Conservation (phyloP, 2,329 filamentous ascomycete genomes). For the Fusarium sp. region DNA sequence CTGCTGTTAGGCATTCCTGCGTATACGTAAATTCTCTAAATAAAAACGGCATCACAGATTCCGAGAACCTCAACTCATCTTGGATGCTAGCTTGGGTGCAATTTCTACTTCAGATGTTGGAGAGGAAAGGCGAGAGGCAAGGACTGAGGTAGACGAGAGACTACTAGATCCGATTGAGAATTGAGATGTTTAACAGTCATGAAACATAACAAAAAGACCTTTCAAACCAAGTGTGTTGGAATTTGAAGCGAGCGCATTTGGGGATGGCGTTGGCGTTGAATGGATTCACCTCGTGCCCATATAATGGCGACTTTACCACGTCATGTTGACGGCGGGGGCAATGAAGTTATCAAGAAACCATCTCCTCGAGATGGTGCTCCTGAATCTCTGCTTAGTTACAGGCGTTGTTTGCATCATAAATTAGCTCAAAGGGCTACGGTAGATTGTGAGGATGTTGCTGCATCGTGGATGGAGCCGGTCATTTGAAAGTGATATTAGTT, state of each 20-base stretch:
- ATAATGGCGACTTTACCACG: background rate
- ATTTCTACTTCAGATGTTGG: too few species aligned
- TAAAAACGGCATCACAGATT: too few species aligned
- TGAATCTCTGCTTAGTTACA: too few species aligned
- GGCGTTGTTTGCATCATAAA: too few species aligned
- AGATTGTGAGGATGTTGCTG: background rate
- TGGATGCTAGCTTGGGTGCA: too few species aligned
- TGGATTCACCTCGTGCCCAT: background rate
- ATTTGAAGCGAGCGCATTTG: background rate
- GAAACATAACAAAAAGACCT: background rate
- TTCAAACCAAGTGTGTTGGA: background rate
- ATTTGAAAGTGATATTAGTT: background rate
- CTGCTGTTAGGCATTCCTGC: too few species aligned
- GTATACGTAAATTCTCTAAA: too few species aligned
- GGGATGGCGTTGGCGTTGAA: background rate
- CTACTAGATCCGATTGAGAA: background rate
- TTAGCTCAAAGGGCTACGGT: background rate
- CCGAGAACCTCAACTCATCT: too few species aligned
- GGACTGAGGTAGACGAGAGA: background rate
- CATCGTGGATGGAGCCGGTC: background rate
- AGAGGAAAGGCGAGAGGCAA: too few species aligned
- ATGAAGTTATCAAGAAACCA: background rate
- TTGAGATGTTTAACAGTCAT: background rate
- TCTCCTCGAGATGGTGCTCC: background rate
- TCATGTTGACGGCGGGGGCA: background rate